Evolutionary conservation across 352 stramenopile species (phyloP).

Genomic region (Phytopythium cucurbitacearum): DNA sequence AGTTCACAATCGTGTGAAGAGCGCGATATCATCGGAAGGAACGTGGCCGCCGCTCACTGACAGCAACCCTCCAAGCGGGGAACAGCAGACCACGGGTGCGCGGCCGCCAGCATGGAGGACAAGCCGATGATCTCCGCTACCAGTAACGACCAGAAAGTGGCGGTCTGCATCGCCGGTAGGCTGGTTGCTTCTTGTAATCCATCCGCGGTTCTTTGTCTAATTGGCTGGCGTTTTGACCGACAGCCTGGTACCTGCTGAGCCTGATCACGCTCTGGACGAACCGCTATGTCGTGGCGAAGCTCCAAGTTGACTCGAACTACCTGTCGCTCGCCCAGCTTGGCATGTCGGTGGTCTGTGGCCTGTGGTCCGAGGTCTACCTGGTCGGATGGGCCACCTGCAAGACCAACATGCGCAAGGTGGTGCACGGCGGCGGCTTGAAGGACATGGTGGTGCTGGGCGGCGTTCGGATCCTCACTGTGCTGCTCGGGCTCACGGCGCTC

Average conservation of each 20-base stretch:
- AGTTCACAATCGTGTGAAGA: neutral
- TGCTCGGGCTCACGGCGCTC: slow-evolving; percentile 87
- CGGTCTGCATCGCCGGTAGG: slow-evolving; percentile 51
- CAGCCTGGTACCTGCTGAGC: slow-evolving; percentile 79
- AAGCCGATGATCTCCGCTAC: slow-evolving; percentile 16
- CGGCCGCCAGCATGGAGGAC: slow-evolving; percentile 10
- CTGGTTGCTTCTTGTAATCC: neutral
- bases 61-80: slow-evolving; percentile 6
- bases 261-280: slow-evolving; percentile 83
- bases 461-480: slow-evolving; percentile 82
- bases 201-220: neutral
- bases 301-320: slow-evolving; percentile 73
- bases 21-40: neutral
- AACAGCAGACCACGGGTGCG: neutral
- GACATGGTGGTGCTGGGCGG: slow-evolving; percentile 80
- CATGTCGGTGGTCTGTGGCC: slow-evolving; percentile 73
- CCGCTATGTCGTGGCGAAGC: slow-evolving; percentile 70
- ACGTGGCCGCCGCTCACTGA: slow-evolving; percentile 1
- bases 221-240: neutral
- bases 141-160: slow-evolving; percentile 53
- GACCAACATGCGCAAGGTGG: slow-evolving; percentile 34
- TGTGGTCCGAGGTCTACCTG: slow-evolving; percentile 66
- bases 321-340: slow-evolving; percentile 72
- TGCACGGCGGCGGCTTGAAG: slow-evolving; percentile 59
- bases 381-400: slow-evolving; percentile 65